Conservation (phyloP, 2,329 filamentous ascomycete species). For the Aspergillus ochraceoroseus region DNA sequence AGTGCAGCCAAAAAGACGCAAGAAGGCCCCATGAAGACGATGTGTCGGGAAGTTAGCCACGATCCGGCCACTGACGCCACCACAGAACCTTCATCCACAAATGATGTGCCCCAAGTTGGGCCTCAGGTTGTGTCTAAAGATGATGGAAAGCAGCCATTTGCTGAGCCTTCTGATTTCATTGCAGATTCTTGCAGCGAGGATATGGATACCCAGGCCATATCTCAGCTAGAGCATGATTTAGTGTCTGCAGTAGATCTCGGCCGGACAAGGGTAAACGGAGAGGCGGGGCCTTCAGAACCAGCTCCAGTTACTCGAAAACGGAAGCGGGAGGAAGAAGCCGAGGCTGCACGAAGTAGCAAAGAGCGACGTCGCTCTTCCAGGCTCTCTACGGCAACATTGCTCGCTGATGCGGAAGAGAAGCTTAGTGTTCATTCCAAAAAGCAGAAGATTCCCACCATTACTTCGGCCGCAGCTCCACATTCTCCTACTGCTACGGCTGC, state of each 20-base stretch:
- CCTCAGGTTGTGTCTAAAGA: neutral
- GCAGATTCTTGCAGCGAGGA: conserved; percentile 40
- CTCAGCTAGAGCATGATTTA: conserved; percentile 45
- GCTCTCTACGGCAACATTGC: conserved; percentile 20
- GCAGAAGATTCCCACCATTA: conserved; percentile 1
- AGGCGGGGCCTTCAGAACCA: conserved; percentile 7
- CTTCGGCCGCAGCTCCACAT: conserved; percentile 12
- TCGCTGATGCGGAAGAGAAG: conserved; percentile 11
- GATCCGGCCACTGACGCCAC: neutral
- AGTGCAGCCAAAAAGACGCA: conserved; percentile 1
- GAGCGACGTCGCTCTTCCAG: conserved; percentile 32
- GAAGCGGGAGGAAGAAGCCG: conserved; percentile 29
- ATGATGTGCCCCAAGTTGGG: neutral
- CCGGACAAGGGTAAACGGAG: conserved; percentile 11
- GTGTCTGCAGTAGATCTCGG: conserved; percentile 36
- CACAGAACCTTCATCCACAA: neutral
- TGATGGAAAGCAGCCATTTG: neutral
- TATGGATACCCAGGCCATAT: conserved; percentile 43
- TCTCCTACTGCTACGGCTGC: conserved; percentile 22
- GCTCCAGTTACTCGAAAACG: conserved; percentile 31
- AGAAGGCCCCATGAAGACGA: conserved; percentile 8
- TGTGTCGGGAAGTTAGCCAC: neutral
- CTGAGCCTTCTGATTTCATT: conserved; percentile 20
- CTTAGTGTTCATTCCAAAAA: conserved; percentile 18
- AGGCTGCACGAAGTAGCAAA: conserved; percentile 16